phyloP scores from a whole-genome alignment of 129 eudicot species.

The Flaveria brownii region DNA sequence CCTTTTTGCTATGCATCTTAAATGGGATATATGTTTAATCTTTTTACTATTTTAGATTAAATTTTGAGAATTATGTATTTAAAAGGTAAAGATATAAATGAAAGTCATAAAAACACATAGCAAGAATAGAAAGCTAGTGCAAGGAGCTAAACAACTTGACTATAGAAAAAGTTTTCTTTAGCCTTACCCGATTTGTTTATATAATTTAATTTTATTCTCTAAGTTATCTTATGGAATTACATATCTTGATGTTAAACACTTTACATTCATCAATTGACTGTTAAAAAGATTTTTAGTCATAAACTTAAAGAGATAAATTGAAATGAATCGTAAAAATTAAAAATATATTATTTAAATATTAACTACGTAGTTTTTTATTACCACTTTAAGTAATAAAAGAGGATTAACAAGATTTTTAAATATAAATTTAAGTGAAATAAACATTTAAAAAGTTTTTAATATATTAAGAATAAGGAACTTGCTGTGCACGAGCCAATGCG shows the following conservation, averaged over 20 bases:
- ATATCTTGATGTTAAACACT: neutral
- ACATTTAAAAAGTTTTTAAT: neutral
- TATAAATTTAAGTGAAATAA: neutral
- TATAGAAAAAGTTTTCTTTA: neutral
- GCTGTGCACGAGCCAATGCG: neutral
- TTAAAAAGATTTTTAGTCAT: neutral
- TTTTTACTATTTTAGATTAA: neutral
- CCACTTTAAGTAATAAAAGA: neutral
- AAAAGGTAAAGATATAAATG: neutral
- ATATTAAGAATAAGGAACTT: neutral
- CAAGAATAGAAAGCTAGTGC: neutral
- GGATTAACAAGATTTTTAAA: neutral
- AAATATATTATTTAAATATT: neutral
- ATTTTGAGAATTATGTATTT: neutral
- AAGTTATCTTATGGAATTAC: neutral
- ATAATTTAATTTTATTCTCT: neutral
- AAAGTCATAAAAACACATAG: neutral
- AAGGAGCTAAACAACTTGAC: conserved; percentile 19
- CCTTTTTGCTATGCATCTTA: neutral
- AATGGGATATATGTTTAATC: neutral
- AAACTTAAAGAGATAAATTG: neutral
- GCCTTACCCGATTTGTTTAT: conserved; percentile 2
- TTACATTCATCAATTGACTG: neutral
- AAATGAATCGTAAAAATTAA: neutral
- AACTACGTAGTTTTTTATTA: neutral